Conservation (phyloP, 2,329 filamentous ascomycete genomes). For the Aspergillus fijiensis region DNA sequence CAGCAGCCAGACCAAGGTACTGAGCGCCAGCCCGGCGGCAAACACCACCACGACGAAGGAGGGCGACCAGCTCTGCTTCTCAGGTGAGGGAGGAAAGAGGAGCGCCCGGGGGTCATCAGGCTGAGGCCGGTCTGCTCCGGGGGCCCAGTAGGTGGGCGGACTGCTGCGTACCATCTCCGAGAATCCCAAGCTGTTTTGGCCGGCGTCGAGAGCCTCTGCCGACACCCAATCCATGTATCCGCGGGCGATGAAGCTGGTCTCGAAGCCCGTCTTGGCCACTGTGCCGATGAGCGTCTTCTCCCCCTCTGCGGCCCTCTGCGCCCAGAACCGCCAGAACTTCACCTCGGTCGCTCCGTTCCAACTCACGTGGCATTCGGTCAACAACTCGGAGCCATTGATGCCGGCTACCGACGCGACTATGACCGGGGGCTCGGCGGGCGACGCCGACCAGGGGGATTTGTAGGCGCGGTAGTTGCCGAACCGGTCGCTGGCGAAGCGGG, state of each 20-base stretch:
- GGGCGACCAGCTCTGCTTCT: neutral
- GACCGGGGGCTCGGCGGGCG: neutral
- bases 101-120: neutral
- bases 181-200: neutral
- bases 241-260: neutral
- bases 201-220: neutral
- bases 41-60: neutral
- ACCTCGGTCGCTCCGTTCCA: constrained; percentile 7
- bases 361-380: neutral
- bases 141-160: neutral
- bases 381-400: neutral
- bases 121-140: neutral
- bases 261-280: neutral
- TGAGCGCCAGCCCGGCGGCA: neutral
- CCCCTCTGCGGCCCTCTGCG: neutral
- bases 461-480: constrained; percentile 1
- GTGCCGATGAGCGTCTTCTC: neutral
- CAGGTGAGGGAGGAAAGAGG: neutral
- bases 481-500: neutral
- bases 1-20: neutral
- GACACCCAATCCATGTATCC: constrained; percentile 3
- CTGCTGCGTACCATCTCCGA: neutral
- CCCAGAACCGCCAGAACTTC: neutral
- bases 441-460: neutral
- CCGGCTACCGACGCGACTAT: neutral